A percentile compares a stretch with the other conserved stretches of the same genome.
Evolutionary conservation across 2,329 filamentous ascomycete genomes (phyloP).

Genomic region (Talaromyces sp.): DNA sequence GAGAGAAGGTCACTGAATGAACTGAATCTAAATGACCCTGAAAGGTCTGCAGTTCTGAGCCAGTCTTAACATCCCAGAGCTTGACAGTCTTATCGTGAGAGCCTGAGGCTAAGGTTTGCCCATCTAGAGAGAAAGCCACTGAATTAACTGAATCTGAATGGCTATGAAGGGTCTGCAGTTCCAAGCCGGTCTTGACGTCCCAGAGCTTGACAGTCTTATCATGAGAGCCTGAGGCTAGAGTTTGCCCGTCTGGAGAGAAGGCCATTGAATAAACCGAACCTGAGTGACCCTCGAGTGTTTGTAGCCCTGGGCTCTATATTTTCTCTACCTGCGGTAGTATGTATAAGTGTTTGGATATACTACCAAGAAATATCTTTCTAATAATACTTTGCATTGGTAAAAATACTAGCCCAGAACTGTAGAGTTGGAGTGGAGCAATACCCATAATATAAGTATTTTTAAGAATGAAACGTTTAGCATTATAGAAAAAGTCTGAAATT

Average conservation of each 20-base stretch:
- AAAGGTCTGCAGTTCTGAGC: slow-evolving; percentile 7
- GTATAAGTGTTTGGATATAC: slow-evolving; percentile 15
- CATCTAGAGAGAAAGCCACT: slow-evolving; percentile 16
- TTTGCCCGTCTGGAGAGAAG: slow-evolving; percentile 11
- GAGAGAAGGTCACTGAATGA: slow-evolving; percentile 2
- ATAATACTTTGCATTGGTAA: slow-evolving; percentile 21
- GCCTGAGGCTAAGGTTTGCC: not conserved
- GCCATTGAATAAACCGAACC: slow-evolving; percentile 14
- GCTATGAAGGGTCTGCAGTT: slow-evolving; percentile 11
- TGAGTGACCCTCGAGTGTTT: slow-evolving; percentile 22
- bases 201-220: slow-evolving; percentile 12
- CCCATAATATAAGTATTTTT: slow-evolving; percentile 22
- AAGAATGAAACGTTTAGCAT: slow-evolving; percentile 27
- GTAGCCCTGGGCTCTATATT: slow-evolving; percentile 17
- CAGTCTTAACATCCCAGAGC: slow-evolving; percentile 13
- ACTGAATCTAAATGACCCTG: slow-evolving; percentile 11
- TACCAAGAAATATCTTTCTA: slow-evolving; percentile 16
- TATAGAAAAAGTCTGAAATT: slow-evolving; percentile 20
- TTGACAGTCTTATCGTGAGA: slow-evolving; percentile 6
- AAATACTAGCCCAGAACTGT: slow-evolving; percentile 29
- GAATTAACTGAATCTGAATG: slow-evolving; percentile 15
- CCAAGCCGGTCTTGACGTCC: slow-evolving; percentile 7
- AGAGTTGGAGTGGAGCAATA: slow-evolving; percentile 30
- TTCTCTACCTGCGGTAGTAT: slow-evolving; percentile 8
- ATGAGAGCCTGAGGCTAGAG: not conserved